These are phyloP conservation scores for Pseudomonodictys pantanalensis DNA, from an alignment of 495 filamentous ascomycete genomes.

Conservation along the genomic window DNA sequence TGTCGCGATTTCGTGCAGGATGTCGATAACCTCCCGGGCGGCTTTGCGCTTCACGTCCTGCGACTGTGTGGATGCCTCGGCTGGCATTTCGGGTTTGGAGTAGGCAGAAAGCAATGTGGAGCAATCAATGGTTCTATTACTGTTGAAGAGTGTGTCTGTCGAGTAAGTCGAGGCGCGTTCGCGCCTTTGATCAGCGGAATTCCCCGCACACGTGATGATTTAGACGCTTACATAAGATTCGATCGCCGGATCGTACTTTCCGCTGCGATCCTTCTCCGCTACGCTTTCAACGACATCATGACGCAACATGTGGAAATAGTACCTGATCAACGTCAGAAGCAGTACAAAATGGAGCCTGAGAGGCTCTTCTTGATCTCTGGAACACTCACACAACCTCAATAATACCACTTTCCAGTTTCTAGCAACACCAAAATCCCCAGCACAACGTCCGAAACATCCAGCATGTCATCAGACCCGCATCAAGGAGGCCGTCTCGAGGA, in stretches of 20 bases:
- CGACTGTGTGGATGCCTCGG: conserved; percentile 5
- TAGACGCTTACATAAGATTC: neutral
- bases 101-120: neutral
- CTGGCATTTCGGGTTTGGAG: conserved; percentile 9
- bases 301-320: conserved; percentile 7
- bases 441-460: neutral
- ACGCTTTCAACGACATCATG: conserved; percentile 3
- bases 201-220: too few species aligned
- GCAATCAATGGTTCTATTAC: neutral
- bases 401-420: neutral
- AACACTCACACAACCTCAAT: neutral
- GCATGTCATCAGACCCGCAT: conserved; percentile 22
- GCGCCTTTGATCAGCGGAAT: too few species aligned
- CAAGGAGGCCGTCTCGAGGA: conserved; percentile 47
- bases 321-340: neutral
- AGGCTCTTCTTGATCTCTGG: neutral
- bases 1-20: conserved; percentile 88
- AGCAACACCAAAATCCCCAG: neutral
- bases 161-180: too few species aligned
- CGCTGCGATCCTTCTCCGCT: neutral
- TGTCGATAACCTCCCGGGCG: conserved; percentile 93
- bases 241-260: neutral
- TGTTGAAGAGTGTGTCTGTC: neutral
- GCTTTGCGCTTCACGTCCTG: conserved; percentile 74
- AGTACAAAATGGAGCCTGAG: neutral